phyloP scores from a whole-genome alignment of 2,329 filamentous ascomycete species.

The Phoma herbarum region DNA sequence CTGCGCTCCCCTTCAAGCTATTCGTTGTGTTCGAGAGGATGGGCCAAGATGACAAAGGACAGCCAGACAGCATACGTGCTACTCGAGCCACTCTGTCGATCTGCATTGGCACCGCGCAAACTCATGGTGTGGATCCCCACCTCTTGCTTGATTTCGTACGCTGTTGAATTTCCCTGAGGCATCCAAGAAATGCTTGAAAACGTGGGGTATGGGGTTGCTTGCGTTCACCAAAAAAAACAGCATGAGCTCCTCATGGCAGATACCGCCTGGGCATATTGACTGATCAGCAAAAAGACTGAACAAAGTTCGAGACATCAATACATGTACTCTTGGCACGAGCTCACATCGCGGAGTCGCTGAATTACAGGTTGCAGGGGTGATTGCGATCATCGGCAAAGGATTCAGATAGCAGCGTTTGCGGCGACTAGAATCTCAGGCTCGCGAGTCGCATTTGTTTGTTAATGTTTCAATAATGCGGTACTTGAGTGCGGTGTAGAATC shows the following conservation, averaged over 20 bases:
- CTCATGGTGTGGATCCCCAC: no score
- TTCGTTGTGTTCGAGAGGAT: no score
- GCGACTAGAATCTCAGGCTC: neutral
- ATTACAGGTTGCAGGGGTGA: neutral
- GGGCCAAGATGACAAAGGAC: no score
- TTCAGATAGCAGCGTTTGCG: neutral
- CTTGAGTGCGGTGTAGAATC: neutral
- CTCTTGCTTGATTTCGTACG: no score
- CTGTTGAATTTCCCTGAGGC: no score
- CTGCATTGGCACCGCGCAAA: no score
- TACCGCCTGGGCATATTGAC: neutral
- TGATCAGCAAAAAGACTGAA: neutral
- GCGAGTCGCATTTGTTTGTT: neutral
- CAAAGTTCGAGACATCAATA: constrained; percentile 1
- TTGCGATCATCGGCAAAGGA: neutral
- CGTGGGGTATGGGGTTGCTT: no score
- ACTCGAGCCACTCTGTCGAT: no score
- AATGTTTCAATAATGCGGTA: neutral
- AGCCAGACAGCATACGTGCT: no score
- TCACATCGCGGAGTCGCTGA: neutral
- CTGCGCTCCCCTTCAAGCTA: no score
- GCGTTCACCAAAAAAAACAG: neutral
- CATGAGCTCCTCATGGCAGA: neutral
- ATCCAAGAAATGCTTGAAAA: no score
- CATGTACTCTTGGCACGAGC: neutral